Percentiles rank a stretch among this genome's conserved stretches.
These are phyloP conservation scores for Leersia perrieri DNA, from an alignment of 176 grass and related monocot genomes.

Conservation along the genomic window DNA sequence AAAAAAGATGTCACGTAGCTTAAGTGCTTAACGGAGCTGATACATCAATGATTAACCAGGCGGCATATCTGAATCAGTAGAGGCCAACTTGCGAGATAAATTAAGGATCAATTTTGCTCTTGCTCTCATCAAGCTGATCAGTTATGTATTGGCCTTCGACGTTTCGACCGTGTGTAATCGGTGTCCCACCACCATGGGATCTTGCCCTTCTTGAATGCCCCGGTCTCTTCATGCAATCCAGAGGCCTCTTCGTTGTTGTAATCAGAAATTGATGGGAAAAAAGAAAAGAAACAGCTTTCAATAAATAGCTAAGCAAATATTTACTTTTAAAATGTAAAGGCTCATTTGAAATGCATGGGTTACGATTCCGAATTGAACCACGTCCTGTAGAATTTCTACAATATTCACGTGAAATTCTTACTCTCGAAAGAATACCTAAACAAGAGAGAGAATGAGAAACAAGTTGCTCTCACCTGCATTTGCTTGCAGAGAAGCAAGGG, in stretches of 20 bases:
- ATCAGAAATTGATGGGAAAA: background rate
- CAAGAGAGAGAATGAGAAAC: background rate
- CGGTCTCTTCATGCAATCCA: conserved; percentile 14
- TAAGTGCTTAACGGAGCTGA: background rate
- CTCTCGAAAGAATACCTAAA: background rate
- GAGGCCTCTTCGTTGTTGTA: background rate
- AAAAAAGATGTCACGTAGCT: background rate
- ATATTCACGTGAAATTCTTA: background rate
- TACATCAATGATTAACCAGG: background rate
- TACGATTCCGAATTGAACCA: background rate
- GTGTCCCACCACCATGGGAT: conserved; percentile 51
- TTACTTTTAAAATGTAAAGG: background rate
- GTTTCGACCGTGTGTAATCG: conserved; percentile 47
- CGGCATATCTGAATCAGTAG: background rate
- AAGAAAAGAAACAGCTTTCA: background rate
- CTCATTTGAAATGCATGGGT: background rate
- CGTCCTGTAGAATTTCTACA: background rate
- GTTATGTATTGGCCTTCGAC: conserved; percentile 54
- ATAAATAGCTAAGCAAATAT: background rate
- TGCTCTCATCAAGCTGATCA: conserved; percentile 14
- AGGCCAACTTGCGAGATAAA: background rate
- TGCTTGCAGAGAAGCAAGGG: conserved; percentile 12
- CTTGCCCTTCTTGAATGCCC: conserved; percentile 10
- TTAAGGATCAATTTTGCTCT: background rate
- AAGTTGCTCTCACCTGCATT: conserved; percentile 40